Percentiles rank a stretch among this genome's conserved stretches.
Conservation (phyloP, 2,329 filamentous ascomycete species). For the Diaporthe nobilis region DNA sequence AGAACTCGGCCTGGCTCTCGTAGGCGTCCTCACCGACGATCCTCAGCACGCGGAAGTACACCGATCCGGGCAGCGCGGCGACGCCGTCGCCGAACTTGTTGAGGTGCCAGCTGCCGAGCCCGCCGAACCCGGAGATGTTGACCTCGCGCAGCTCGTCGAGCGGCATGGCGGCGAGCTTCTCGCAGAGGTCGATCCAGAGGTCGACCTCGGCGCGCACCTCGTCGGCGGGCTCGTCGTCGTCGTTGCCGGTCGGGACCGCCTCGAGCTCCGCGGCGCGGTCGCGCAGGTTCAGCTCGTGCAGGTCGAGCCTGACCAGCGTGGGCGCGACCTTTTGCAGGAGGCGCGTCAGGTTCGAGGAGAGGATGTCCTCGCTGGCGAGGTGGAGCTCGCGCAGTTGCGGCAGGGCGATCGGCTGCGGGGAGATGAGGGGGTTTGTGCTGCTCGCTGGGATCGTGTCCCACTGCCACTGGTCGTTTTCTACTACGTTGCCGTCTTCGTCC, state of each 20-base stretch:
- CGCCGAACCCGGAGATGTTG: conserved; percentile 21
- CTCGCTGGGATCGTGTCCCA: background rate
- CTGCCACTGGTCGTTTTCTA: background rate
- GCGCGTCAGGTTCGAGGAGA: background rate
- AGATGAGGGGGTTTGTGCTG: background rate
- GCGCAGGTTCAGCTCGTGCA: conserved; percentile 16
- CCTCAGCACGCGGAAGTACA: conserved; percentile 21
- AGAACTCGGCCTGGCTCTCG: conserved; percentile 6
- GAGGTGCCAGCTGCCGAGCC: conserved; percentile 16
- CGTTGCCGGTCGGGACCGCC: too few relatives aligned
- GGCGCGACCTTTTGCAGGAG: conserved; percentile 17
- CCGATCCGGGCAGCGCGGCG: background rate
- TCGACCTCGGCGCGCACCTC: background rate
- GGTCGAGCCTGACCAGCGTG: conserved; percentile 12
- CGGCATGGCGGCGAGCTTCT: conserved; percentile 8
- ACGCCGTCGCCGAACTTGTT: background rate
- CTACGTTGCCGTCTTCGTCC: background rate
- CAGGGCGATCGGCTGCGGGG: conserved; percentile 1
- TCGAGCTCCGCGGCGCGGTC: background rate
- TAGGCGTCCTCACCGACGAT: background rate
- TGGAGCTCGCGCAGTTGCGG: conserved; percentile 23
- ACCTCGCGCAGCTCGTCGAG: conserved; percentile 19
- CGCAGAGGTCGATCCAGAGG: background rate
- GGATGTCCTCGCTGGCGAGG: conserved; percentile 12
- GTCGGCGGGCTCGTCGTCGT: background rate